Percentiles rank a stretch among this genome's conserved stretches.
These are phyloP conservation scores for Pseudocercospora ulei DNA, from an alignment of 2,329 filamentous ascomycete species.

Conservation along the genomic window DNA sequence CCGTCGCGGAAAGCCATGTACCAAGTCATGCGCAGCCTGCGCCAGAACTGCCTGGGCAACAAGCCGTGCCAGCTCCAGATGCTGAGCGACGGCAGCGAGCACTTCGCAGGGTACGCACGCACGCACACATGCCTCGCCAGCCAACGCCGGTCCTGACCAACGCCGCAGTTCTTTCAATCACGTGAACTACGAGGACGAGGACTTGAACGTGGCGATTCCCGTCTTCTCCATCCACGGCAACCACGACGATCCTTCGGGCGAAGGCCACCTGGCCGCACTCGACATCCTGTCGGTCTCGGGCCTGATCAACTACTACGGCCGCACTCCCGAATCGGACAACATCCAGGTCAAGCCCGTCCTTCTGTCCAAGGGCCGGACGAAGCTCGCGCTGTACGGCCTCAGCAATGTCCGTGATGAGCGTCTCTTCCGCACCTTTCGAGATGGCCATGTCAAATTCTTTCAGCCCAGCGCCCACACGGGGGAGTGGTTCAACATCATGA, in stretches of 20 bases:
- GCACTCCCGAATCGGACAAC: slow-evolving; percentile 83
- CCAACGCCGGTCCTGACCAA: too few species aligned
- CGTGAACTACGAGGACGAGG: slow-evolving; percentile 94
- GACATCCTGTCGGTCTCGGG: slow-evolving; percentile 87
- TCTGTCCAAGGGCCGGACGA: slow-evolving; percentile 85
- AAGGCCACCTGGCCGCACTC: slow-evolving; percentile 81
- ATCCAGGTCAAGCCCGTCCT: slow-evolving; percentile 86
- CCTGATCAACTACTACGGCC: slow-evolving; percentile 89
- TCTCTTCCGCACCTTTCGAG: slow-evolving; percentile 83
- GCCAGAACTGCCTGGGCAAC: slow-evolving; percentile 87
- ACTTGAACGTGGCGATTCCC: slow-evolving; percentile 94
- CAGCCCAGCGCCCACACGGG: slow-evolving; percentile 66
- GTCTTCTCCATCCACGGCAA: slow-evolving; percentile 98
- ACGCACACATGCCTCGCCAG: too few species aligned
- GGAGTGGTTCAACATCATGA: slow-evolving; percentile 94
- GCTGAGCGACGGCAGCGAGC: slow-evolving; percentile 81
- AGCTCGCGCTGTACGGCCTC: slow-evolving; percentile 83
- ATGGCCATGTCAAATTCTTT: slow-evolving; percentile 90
- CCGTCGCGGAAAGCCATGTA: slow-evolving; percentile 93
- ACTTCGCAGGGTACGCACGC: slow-evolving; percentile 55
- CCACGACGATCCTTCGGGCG: slow-evolving; percentile 95
- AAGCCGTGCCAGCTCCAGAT: slow-evolving; percentile 94
- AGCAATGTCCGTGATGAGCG: slow-evolving; percentile 95
- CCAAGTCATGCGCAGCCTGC: slow-evolving; percentile 88
- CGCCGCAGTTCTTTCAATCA: slow-evolving; percentile 66